These are phyloP conservation scores for Lachancea sp. DNA, from an alignment of 805 yeast genomes.

Conservation along the genomic window DNA sequence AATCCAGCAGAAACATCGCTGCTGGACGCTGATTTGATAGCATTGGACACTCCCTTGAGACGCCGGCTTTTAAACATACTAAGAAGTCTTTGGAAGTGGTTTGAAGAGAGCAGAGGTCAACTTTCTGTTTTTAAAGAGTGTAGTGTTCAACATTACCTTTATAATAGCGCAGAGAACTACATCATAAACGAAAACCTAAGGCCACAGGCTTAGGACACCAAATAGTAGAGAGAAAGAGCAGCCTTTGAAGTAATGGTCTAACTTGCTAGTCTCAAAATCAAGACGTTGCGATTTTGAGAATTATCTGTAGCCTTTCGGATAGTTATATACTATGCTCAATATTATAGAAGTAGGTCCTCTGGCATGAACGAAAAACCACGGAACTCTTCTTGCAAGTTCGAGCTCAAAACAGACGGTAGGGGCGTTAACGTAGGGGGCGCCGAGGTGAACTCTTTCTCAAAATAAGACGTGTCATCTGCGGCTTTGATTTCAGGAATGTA, in stretches of 20 bases:
- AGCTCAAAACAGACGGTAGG: constrained; percentile 77
- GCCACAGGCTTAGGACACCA: too few relatives aligned
- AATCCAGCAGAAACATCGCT: constrained; percentile 27
- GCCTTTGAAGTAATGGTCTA: too few relatives aligned
- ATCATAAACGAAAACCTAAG: not conserved
- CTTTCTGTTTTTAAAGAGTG: not conserved
- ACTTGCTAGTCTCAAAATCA: too few relatives aligned
- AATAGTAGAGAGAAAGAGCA: not conserved
- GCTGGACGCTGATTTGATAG: constrained; percentile 31
- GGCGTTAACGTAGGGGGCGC: constrained; percentile 95
- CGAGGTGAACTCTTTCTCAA: constrained; percentile 90
- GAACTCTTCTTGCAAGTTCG: constrained; percentile 91
- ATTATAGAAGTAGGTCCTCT: constrained; percentile 42
- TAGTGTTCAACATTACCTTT: not conserved
- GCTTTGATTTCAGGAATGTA: constrained; percentile 80
- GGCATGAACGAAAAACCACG: constrained; percentile 91
- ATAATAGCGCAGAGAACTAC: not conserved
- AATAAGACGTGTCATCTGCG: constrained; percentile 86
- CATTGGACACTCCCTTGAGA: constrained; percentile 30
- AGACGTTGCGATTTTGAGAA: too few relatives aligned
- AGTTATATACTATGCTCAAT: not conserved
- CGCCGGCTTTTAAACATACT: constrained; percentile 32
- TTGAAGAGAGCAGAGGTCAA: too few relatives aligned
- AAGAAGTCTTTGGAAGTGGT: not conserved
- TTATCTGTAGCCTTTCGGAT: too few relatives aligned